phyloP scores from a whole-genome alignment of 208 protist genomes.

The Leishmania amazonensis region DNA sequence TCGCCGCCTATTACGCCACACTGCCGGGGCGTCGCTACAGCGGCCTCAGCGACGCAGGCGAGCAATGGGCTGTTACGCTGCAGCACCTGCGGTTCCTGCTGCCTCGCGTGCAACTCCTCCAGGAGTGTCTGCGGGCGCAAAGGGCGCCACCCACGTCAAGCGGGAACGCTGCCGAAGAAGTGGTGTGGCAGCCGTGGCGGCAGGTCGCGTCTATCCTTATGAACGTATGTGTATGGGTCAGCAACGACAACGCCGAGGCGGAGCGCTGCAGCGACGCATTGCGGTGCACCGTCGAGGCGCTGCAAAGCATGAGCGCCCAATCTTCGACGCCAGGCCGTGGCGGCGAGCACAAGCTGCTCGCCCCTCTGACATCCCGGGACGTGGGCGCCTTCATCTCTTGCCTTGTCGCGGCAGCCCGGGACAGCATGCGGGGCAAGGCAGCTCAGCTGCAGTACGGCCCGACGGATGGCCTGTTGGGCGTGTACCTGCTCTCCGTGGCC shows the following conservation, averaged over 20 bases:
- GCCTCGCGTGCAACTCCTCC: constrained; percentile 14
- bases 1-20: constrained; percentile 53
- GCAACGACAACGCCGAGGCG: constrained; percentile 76
- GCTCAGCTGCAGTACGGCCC: constrained; percentile 61
- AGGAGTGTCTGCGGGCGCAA: constrained; percentile 12
- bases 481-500: constrained; percentile 47
- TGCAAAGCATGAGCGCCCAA: neutral
- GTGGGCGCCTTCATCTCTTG: constrained; percentile 20
- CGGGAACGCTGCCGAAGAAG: too few relatives aligned
- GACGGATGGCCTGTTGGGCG: constrained; percentile 54
- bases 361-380: constrained; percentile 6
- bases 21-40: constrained; percentile 52
- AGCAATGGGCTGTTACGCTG: constrained; percentile 47
- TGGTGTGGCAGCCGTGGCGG: constrained; percentile 21
- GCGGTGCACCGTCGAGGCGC: constrained; percentile 18
- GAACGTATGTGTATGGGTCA: constrained; percentile 79
- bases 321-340: constrained; percentile 7
- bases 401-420: constrained; percentile 37
- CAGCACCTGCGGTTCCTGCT: constrained; percentile 41
- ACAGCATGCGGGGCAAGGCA: constrained; percentile 59
- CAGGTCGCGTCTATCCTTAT: constrained; percentile 38
- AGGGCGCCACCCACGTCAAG: too few relatives aligned
- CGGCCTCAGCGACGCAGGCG: constrained; percentile 30
- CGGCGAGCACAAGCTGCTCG: neutral
- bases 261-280: constrained; percentile 54